Base-by-base conservation (phyloP, 768 basidiomycete species). In the Boletus huronensis region DNA sequence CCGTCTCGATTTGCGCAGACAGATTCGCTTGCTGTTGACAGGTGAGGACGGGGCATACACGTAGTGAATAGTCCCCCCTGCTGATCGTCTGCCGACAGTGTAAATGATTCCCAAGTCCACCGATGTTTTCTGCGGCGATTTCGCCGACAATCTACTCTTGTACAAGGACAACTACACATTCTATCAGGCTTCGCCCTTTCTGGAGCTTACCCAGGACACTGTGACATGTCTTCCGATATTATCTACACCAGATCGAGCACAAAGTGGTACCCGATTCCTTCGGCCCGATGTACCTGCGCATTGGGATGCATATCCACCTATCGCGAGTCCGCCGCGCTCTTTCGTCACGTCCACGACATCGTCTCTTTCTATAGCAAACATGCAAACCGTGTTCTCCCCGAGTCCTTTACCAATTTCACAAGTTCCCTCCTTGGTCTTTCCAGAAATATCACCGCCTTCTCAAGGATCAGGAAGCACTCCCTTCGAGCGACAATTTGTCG, bases 401-500 rank as follows among this genome's bases (percentile, higher is more conserved):
- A 71, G 63, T 46, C 69, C 69, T 21, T 49, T 72, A 17, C 48
- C 58, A 5, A 16, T 58, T 7, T 64, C 64, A 0, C 57, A 57
- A 26, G 49, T 51, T 6, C 61, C 64, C 5, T 55, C 56, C 38
- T 34, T 67, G 44, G 39, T 57, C 5, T 61, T 25, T 34, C 65
- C 67, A 9, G 60, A 59, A 16, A 61, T 72, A 41, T 70, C 70
- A 10, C 69, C 67, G 0, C 70, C 64, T 36, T 60, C 58, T 29
- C 66, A 61, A 42, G 67, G 57, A 48, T 53, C 60, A 17, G 58
- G 50, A 56, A 62, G 59, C 26, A 65, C 69, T 1, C 67, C 69
- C 8, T 70, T 70, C 16, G 69, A 69, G 29, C 61, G 60, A 31
- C 69, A 69, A 35, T 70, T 72, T 39, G n/a, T 23, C 19, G 46